Percentiles rank a stretch among this genome's conserved stretches.
Evolutionary conservation across 208 protist species (phyloP).

Genomic region (Trypanosoma brucei): DNA sequence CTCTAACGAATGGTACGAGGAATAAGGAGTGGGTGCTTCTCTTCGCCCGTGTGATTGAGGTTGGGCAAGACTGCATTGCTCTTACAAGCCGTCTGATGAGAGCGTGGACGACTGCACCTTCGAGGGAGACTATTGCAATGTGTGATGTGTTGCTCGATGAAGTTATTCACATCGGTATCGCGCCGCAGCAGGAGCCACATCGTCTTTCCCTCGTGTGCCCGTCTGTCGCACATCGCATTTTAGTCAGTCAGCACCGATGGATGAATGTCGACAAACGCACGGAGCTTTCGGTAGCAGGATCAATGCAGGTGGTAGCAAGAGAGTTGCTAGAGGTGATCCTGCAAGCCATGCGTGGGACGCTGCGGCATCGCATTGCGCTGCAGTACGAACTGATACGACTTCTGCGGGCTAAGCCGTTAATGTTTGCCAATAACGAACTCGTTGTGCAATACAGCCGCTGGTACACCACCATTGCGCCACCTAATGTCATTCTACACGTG

Average conservation of each 20-base stretch:
- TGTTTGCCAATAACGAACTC: conserved; percentile 32
- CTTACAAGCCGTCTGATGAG: neutral
- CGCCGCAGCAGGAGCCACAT: conserved; percentile 44
- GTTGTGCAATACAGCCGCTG: conserved; percentile 47
- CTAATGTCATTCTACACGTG: conserved; percentile 48
- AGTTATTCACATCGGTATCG: conserved; percentile 41
- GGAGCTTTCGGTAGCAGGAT: neutral
- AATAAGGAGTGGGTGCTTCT: conserved; percentile 10
- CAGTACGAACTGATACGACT: conserved; percentile 76
- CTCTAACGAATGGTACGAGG: neutral
- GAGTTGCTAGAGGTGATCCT: conserved; percentile 35
- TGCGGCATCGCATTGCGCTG: conserved; percentile 54
- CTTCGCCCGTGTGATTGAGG: conserved; percentile 24
- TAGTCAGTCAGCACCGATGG: conserved; percentile 9
- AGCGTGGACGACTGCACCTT: neutral
- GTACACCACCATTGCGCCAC: conserved; percentile 50
- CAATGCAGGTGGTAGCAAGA: conserved; percentile 10
- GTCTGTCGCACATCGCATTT: conserved; percentile 31
- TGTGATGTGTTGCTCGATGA: conserved; percentile 59
- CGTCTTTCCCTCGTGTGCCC: conserved; percentile 42
- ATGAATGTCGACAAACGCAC: neutral
- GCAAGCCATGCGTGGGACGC: conserved; percentile 37
- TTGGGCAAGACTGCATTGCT: neutral
- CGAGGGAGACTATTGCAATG: neutral
- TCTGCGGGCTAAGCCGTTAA: conserved; percentile 39